phyloP scores from a whole-genome alignment of 345 rosid species.

The Nasturtium officinale region DNA sequence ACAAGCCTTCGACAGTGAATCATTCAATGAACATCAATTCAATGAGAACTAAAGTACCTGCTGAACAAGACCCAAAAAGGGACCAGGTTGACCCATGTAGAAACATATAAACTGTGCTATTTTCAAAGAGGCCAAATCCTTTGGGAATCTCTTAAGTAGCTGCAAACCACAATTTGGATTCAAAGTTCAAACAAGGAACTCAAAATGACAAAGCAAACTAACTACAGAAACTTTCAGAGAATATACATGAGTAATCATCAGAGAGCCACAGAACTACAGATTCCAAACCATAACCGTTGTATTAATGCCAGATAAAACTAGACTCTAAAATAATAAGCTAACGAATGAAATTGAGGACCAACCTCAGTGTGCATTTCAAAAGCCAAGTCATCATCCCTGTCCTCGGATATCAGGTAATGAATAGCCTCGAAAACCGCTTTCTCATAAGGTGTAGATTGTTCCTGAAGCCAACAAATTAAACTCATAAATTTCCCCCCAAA shows the following conservation, averaged over 20 bases:
- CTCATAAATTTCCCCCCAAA: not conserved
- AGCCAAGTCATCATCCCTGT: conserved; percentile 73
- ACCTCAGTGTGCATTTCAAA: conserved; percentile 71
- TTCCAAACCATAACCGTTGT: not conserved
- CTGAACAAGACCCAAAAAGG: conserved; percentile 61
- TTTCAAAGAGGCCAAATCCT: conserved; percentile 70
- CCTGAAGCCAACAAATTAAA: conserved; percentile 46
- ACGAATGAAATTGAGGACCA: not conserved
- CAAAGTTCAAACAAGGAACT: conserved; percentile 4
- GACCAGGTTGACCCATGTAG: conserved; percentile 74
- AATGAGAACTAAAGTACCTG: conserved; percentile 52
- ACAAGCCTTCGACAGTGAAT: conserved; percentile 1
- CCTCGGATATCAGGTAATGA: conserved; percentile 55
- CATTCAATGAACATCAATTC: conserved; percentile 7
- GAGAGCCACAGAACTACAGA: not conserved
- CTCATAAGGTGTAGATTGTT: conserved; percentile 71
- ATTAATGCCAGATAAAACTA: not conserved
- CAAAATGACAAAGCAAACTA: not conserved
- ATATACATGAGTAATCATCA: conserved; percentile 7
- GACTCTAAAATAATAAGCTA: not conserved
- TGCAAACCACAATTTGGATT: conserved; percentile 45
- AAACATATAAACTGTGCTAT: conserved; percentile 75
- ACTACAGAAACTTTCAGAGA: not conserved
- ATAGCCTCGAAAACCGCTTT: conserved; percentile 67
- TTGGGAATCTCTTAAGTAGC: conserved; percentile 70